phyloP scores from a whole-genome alignment of 2,329 filamentous ascomycete species.

The Hypocreales sp. region DNA sequence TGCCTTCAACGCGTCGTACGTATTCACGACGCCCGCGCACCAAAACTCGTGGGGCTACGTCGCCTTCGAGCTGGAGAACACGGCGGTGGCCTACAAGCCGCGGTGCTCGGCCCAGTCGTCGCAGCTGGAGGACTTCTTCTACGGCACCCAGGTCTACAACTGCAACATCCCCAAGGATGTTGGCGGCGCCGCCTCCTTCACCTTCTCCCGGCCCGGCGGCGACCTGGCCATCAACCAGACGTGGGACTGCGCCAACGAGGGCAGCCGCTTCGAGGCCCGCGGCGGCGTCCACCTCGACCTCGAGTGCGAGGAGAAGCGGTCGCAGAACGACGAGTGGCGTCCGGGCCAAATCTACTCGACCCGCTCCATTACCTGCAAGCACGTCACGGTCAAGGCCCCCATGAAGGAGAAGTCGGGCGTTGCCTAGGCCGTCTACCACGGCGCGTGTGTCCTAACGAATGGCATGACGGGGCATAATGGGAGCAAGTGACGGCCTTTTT shows the following conservation, averaged over 20 bases:
- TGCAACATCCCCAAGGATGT: constrained; percentile 21
- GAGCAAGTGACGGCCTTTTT: no score
- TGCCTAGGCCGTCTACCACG: no score
- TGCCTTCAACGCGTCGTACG: constrained; percentile 30
- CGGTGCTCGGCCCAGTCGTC: constrained; percentile 24
- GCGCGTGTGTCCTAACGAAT: no score
- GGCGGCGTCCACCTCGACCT: constrained; percentile 13
- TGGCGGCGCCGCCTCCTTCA: constrained; percentile 21
- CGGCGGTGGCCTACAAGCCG: constrained; percentile 20
- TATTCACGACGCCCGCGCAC: constrained; percentile 34
- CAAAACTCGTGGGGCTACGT: constrained; percentile 31
- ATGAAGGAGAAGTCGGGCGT: constrained; percentile 12
- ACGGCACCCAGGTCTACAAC: constrained; percentile 26
- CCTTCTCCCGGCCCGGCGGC: constrained; percentile 20
- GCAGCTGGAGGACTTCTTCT: constrained; percentile 33
- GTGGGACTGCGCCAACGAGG: constrained; percentile 30
- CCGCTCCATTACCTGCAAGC: constrained; percentile 12
- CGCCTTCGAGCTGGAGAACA: constrained; percentile 33
- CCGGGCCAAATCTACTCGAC: constrained; percentile 15
- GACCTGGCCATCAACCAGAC: constrained; percentile 29
- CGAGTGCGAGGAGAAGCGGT: constrained; percentile 11
- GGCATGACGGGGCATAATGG: no score
- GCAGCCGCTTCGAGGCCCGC: constrained; percentile 12
- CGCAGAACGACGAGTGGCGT: constrained; percentile 16
- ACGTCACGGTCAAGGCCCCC: constrained; percentile 9